phyloP scores from a whole-genome alignment of 2,329 filamentous ascomycete species.

The Seiridium unicorne region DNA sequence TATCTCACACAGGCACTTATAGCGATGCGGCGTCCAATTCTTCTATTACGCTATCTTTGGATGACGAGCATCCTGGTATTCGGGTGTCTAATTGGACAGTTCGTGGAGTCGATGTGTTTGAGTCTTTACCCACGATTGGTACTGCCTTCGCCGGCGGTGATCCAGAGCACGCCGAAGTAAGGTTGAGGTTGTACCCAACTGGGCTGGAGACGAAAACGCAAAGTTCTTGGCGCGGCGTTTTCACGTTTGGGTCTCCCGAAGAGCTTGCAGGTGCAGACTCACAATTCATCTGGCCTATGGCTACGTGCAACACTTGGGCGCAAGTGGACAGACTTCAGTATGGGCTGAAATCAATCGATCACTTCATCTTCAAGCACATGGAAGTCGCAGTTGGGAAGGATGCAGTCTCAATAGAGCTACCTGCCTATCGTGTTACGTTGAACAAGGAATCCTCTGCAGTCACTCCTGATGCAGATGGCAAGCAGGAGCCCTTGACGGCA shows the following conservation, averaged over 20 bases:
- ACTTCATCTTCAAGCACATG: neutral
- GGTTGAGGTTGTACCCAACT: constrained; percentile 4
- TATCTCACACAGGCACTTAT: constrained; percentile 35
- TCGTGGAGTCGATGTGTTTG: constrained; percentile 37
- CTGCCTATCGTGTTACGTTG: constrained; percentile 1
- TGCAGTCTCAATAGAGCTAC: neutral
- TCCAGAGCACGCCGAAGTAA: neutral
- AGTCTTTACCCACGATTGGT: neutral
- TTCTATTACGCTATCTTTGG: constrained; percentile 33
- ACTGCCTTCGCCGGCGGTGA: neutral
- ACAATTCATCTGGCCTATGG: constrained; percentile 2
- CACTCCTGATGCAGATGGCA: neutral
- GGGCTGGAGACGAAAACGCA: neutral
- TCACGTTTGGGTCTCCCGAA: neutral
- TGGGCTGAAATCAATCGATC: neutral
- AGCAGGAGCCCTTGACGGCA: neutral
- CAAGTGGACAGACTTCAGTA: constrained; percentile 3
- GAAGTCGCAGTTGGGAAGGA: neutral
- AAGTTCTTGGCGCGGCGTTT: neutral
- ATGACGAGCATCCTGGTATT: constrained; percentile 36
- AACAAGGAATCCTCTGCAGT: neutral
- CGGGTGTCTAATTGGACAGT: constrained; percentile 35
- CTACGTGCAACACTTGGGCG: neutral
- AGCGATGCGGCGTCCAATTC: constrained; percentile 35
- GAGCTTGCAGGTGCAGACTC: neutral